Base-by-base conservation (phyloP, 2,329 filamentous ascomycete genomes). In the Nigrospora osmanthi region DNA sequence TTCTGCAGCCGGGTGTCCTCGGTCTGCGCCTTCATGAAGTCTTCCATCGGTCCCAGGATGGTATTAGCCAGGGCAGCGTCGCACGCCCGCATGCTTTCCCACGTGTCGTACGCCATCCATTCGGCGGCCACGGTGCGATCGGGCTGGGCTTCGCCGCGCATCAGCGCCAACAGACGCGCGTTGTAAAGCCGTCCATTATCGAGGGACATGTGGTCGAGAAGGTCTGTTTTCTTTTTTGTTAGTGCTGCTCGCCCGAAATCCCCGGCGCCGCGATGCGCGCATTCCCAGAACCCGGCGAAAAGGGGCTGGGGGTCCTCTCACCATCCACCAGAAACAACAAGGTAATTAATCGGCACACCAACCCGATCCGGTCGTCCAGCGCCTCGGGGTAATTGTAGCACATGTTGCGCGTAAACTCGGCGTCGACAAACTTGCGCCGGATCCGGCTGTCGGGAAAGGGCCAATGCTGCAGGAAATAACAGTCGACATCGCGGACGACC, bases 271-370 rank as follows among this genome's bases (percentile, higher is more conserved):
- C 2, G 23, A 28, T 28, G 23, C 23, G 23, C 5, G 5, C 23
- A 7, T 2, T 7, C 23, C 5, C 5, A 28, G 23, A 10, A 7
- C 23, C n/a, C n/a, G n/a, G n/a, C n/a, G n/a, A n/a, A 2, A 7
- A 17, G n/a, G 17, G 14, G n/a, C 15, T n/a, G n/a, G 3, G 42
- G 33, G 40, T 28, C 23, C 23, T 45, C 60, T 44, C 54, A 68
- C 67, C 69, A 50, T 72, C 68, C 28, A 71, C 58, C 1, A 72
- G 47, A 44, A 72, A 72, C 1, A 69, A 49, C 1, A 70, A 28
- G 1, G 67, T 67, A 6, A 70, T 45, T 0, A 73, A 54, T 4
- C 56, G 52, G 49, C 66, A 68, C 1, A 61, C 66, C 40, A 59
- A 65, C 11, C 52, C 39, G 17, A 71, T 68, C 2, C 69, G 51